A percentile compares a stretch with the other conserved stretches of the same genome.
Conservation (phyloP, 1,284 basidiomycete species). For the Tylopilus microsporus region DNA sequence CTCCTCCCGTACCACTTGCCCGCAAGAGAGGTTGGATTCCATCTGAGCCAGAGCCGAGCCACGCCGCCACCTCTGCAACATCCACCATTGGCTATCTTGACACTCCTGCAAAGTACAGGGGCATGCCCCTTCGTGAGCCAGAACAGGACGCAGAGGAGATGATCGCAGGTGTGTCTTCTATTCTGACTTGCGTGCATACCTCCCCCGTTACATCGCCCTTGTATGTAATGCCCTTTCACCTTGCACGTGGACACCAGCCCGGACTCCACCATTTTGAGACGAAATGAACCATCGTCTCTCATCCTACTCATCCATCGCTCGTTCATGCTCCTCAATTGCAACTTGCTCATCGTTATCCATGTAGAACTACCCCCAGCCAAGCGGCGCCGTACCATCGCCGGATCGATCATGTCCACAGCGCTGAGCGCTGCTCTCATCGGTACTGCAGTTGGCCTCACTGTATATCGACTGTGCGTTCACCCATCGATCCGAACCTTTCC, state of each 20-base stretch:
- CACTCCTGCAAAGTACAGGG: constrained; percentile 58
- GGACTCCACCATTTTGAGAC: background rate
- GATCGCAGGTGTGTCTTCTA: constrained; percentile 44
- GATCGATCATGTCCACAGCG: constrained; percentile 73
- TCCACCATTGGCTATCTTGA: constrained; percentile 61
- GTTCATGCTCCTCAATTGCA: constrained; percentile 32
- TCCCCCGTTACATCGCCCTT: constrained; percentile 6
- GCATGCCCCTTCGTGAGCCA: constrained; percentile 38
- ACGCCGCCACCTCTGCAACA: constrained; percentile 46
- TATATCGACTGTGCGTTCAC: constrained; percentile 68
- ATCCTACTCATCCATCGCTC: constrained; percentile 23
- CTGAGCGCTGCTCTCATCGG: constrained; percentile 76
- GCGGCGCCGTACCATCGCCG: constrained; percentile 64
- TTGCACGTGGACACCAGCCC: constrained; percentile 21
- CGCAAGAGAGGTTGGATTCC: constrained; percentile 71
- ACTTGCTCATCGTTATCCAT: constrained; percentile 34
- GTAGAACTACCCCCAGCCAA: constrained; percentile 55
- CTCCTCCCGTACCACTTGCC: constrained; percentile 36
- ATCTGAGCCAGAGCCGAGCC: constrained; percentile 49
- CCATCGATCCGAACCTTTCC: background rate
- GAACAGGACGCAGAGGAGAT: constrained; percentile 42
- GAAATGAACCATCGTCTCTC: constrained; percentile 17
- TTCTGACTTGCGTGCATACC: background rate
- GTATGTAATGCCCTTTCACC: constrained; percentile 26
- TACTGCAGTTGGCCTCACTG: constrained; percentile 75